A percentile compares a stretch with the other conserved stretches of the same genome.
Evolutionary conservation across 148 eudicot genomes (phyloP).

Genomic region (Simmondsia chinensis): DNA sequence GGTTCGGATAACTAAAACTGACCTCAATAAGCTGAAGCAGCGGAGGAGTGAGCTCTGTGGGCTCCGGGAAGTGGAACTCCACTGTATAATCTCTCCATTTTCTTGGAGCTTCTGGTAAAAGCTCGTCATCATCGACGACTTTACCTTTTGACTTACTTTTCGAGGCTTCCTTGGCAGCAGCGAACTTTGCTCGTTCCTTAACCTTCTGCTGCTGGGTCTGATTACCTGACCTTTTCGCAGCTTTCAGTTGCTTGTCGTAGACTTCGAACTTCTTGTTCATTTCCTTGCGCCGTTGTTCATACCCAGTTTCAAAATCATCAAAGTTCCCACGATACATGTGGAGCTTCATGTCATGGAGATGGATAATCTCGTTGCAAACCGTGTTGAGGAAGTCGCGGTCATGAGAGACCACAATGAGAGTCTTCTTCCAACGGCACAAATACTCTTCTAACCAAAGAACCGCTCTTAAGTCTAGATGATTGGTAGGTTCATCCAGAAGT

Average conservation of each 20-base stretch:
- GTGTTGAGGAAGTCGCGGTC: slow-evolving; percentile 66
- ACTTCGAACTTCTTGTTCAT: slow-evolving; percentile 47
- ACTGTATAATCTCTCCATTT: slow-evolving; percentile 70
- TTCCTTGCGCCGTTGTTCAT: slow-evolving; percentile 65
- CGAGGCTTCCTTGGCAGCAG: slow-evolving; percentile 36
- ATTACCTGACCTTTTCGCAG: slow-evolving; percentile 55
- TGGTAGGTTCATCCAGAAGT: slow-evolving; percentile 66
- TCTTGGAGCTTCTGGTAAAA: slow-evolving; percentile 43
- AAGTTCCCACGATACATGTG: slow-evolving; percentile 60
- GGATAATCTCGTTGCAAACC: slow-evolving; percentile 57
- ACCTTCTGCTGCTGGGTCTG: slow-evolving; percentile 54
- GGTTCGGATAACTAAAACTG: slow-evolving; percentile 52
- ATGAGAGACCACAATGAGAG: slow-evolving; percentile 63
- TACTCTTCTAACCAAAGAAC: slow-evolving; percentile 72
- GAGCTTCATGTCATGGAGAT: slow-evolving; percentile 67
- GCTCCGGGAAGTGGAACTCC: slow-evolving; percentile 72
- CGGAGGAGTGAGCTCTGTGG: slow-evolving; percentile 65
- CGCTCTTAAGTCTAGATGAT: slow-evolving; percentile 69
- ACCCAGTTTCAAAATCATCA: slow-evolving; percentile 59
- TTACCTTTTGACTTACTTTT: slow-evolving; percentile 44
- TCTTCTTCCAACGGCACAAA: slow-evolving; percentile 66
- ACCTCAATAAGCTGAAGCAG: slow-evolving; percentile 63
- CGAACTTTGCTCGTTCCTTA: slow-evolving; percentile 47
- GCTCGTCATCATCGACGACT: slow-evolving; percentile 50
- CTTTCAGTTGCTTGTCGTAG: slow-evolving; percentile 47